Conservation (phyloP, 2,329 filamentous ascomycete genomes). For the Aspergillus niger region DNA sequence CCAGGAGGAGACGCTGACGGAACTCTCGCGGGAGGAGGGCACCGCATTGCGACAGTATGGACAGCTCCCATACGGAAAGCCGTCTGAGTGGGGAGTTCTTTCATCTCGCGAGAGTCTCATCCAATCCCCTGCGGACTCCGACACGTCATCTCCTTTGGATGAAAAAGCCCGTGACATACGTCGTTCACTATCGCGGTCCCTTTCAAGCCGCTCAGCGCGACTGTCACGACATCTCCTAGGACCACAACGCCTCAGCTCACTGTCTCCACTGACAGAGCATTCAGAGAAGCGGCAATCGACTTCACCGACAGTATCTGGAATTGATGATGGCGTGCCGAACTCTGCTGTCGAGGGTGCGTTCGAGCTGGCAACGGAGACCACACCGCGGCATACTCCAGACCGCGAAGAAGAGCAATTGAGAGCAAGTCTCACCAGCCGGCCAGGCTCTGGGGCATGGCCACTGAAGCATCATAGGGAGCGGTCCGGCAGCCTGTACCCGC, state of each 20-base stretch:
- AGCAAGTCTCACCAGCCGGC: constrained; percentile 29
- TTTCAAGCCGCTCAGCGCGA: constrained; percentile 30
- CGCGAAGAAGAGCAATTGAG: constrained; percentile 27
- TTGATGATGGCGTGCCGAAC: constrained; percentile 34
- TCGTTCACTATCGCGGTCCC: constrained; percentile 37
- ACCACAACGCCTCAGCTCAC: constrained; percentile 31
- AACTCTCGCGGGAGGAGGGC: constrained; percentile 36
- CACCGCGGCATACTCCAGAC: constrained; percentile 40
- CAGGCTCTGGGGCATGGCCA: constrained; percentile 36
- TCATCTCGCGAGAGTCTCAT: constrained; percentile 35
- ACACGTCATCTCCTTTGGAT: constrained; percentile 24
- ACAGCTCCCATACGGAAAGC: constrained; percentile 37
- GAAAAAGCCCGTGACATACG: constrained; percentile 36
- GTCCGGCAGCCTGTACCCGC: constrained; percentile 25
- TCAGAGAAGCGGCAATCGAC: constrained; percentile 22
- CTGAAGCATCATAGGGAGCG: constrained; percentile 27
- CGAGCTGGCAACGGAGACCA: constrained; percentile 40
- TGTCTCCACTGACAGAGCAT: constrained; percentile 37
- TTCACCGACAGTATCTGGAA: constrained; percentile 19
- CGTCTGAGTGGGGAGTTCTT: constrained; percentile 39
- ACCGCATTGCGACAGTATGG: constrained; percentile 35
- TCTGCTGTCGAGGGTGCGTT: constrained; percentile 40
- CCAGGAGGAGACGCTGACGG: constrained; percentile 33
- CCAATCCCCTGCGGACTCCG: constrained; percentile 22
- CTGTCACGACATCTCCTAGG: constrained; percentile 32